Percentiles rank a stretch among this genome's conserved stretches.
These are phyloP conservation scores for Trypanosoma melophagium DNA, from an alignment of 208 protist species.

Conservation along the genomic window DNA sequence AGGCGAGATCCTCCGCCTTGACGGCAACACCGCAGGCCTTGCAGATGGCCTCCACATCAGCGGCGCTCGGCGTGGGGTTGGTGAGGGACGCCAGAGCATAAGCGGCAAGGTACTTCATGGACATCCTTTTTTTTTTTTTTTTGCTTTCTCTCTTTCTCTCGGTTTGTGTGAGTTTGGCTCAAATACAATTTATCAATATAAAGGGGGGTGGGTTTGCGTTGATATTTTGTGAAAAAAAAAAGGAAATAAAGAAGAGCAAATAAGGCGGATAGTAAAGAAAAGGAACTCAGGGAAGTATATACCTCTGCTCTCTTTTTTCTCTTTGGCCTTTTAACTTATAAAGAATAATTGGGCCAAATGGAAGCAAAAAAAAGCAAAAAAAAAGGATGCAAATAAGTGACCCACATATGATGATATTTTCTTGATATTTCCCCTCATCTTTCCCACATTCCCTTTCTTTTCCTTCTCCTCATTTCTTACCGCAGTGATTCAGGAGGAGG, in stretches of 20 bases:
- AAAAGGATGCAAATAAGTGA: neutral
- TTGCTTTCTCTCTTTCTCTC: too few species aligned
- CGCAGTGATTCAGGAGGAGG: conserved; percentile 51
- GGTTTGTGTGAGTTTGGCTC: too few species aligned
- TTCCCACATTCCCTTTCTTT: neutral
- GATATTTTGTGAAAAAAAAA: too few species aligned
- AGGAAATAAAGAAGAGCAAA: too few species aligned
- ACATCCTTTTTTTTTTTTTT: conserved; percentile 39
- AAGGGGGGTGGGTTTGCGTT: too few species aligned
- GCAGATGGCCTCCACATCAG: conserved; percentile 87
- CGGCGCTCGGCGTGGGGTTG: conserved; percentile 69
- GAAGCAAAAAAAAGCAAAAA: neutral
- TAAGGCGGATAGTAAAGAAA: too few species aligned
- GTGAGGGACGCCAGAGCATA: conserved; percentile 86
- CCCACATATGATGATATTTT: conserved; percentile 1
- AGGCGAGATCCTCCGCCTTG: conserved; percentile 75
- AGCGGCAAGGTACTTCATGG: conserved; percentile 91
- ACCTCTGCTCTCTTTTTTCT: too few species aligned
- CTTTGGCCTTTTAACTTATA: too few species aligned
- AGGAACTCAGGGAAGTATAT: too few species aligned
- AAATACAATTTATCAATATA: too few species aligned
- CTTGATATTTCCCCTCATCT: neutral
- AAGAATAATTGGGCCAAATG: too few species aligned
- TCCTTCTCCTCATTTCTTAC: neutral
- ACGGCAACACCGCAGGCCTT: conserved; percentile 68